Base-by-base conservation (phyloP, 2,329 filamentous ascomycete genomes). In the Domatiomyces globalis region DNA sequence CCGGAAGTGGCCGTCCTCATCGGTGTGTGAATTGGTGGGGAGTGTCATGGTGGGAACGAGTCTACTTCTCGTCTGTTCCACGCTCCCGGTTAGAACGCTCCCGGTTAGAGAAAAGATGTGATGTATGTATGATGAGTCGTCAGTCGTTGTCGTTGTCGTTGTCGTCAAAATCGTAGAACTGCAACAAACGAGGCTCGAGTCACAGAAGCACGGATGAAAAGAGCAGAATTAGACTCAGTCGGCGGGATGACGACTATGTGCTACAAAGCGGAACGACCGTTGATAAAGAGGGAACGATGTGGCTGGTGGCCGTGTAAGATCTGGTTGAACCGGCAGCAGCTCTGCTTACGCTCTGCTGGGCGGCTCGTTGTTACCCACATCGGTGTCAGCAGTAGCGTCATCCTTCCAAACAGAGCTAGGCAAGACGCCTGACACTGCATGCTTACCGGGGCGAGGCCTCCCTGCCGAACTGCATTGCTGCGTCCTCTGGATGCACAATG, bases 1-100 rank as follows among this genome's bases (percentile, higher is more conserved):
- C 2, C 70, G 67, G 59, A 79, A 80, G 10, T 71, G 69, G 9
- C 76, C 77, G 53, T 76, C 72, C 20, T 64, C 60, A 56, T 75
- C 66, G 46, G 66, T 62, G 46, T 65, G 59, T 42, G 65, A 61
- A 56, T 67, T 62, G 18, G 64, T 62, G 17, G 49, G 53, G 42
- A 47, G 53, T 39, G 33, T 1, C 33, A 39, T 39, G 33, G 10
- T 15, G 5, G 33, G 2, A 15, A 39, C 33, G 2, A 15, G 4
- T 15, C 15, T 15, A 39, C 33, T 15, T 15, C 15, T 5, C 29
- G 33, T 39, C 10, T 39, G 33, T 15, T 39, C 33, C 33, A 39
- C 33, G 5, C 33, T 39, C 33, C 8, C 8, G 8, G 29, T 39
- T 15, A 39, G 33, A 39, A 10, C 12, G 33, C 12, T 15, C 12